phyloP scores from a whole-genome alignment of 148 eudicot genomes.

The Amaranthus palmeri region DNA sequence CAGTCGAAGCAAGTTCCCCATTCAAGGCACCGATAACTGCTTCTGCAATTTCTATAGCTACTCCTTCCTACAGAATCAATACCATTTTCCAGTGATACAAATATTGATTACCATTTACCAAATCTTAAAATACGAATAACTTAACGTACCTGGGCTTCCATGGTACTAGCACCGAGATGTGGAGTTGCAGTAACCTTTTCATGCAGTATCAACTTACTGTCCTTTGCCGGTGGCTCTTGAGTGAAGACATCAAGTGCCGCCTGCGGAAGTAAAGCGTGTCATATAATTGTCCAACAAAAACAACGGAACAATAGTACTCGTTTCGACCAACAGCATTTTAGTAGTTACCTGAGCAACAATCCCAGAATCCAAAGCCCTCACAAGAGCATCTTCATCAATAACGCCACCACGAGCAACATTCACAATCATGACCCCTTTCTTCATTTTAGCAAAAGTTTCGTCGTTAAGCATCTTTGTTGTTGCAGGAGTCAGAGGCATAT shows the following conservation, averaged over 20 bases:
- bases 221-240: slow-evolving; percentile 88
- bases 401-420: slow-evolving; percentile 99
- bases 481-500: slow-evolving; percentile 93
- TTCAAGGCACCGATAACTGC: slow-evolving; percentile 91
- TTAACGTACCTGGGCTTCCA: slow-evolving; percentile 85
- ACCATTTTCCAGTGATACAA: background rate
- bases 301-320: background rate
- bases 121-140: background rate
- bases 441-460: slow-evolving; percentile 94
- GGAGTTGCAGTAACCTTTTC: slow-evolving; percentile 88
- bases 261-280: slow-evolving; percentile 29
- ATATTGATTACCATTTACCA: background rate
- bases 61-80: slow-evolving; percentile 70
- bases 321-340: background rate
- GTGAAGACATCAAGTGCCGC: slow-evolving; percentile 99
- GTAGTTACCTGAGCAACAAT: slow-evolving; percentile 83
- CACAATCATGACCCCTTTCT: slow-evolving; percentile 83
- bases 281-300: background rate
- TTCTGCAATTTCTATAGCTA: slow-evolving; percentile 92
- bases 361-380: slow-evolving; percentile 87
- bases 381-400: slow-evolving; percentile 94
- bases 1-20: slow-evolving; percentile 94
- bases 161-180: slow-evolving; percentile 98
- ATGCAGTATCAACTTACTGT: slow-evolving; percentile 71
- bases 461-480: slow-evolving; percentile 82